Base-by-base conservation (phyloP, 2,329 filamentous ascomycete species). In the Bisporella sp. region DNA sequence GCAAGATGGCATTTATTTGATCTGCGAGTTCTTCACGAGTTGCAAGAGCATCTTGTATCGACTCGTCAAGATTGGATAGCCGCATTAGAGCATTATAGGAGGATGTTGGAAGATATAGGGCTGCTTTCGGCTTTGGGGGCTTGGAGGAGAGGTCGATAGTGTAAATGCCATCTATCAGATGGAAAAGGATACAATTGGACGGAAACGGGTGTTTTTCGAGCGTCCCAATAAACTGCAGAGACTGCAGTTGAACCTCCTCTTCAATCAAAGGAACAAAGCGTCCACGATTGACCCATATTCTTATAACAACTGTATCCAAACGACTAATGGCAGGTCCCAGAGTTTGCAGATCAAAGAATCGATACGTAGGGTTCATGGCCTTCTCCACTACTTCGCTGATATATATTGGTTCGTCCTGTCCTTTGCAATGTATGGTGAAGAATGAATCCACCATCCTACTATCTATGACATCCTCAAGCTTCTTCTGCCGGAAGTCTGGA, bases 281-380 rank as follows among this genome's bases (percentile, higher is more conserved):
- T 56, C 79, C 63, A 66, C 66, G 73, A 64, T 68, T 81, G 59
- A 83, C 81, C 90, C 90, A 97, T 31, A 96, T 66, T 57, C 81
- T 85, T 41, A 96, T 69, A 0, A 74, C 82, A 28, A 95, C 62
- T 12, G 73, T 71, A 46, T 87, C 79, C 4, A 77, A 71, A 50
- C 90, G 79, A 6, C 86, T 85, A 28, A 90, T 74, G 3, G 69
- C 65, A 0, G 86, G 78, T 0, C 78, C 81, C 55, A 77, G 81
- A 5, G 74, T 69, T 29, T 78, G 77, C 5, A 96, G 76, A 54
- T 95, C 85, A 65, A 96, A 95, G 65, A 87, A 85, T 41, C 81
- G 82, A 66, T 96, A 97, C 60, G 86, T 89, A 56, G 93, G 93
- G 66, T 96, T 96, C 77, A 89, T 90, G n/a, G 87, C 83, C 62